Percentiles rank a stretch among this genome's conserved stretches.
Evolutionary conservation across 208 protist species (phyloP).

Genomic region (Wallacemonas collosoma): DNA sequence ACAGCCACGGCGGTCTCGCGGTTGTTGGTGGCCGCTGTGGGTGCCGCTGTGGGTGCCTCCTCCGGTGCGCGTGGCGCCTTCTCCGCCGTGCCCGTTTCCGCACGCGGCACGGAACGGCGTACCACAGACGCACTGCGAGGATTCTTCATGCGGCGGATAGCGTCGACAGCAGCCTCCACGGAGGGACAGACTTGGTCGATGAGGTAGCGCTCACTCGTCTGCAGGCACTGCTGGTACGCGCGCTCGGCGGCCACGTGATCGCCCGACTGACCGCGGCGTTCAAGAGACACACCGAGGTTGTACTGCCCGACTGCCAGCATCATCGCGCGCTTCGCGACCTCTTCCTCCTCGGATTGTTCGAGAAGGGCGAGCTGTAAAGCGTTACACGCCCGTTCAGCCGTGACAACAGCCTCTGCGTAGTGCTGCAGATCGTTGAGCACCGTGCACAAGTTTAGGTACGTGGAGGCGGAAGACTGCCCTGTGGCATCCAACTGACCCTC

Average conservation of each 20-base stretch:
- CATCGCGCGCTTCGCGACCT: constrained; percentile 38
- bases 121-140: constrained; percentile 3
- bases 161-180: constrained; percentile 62
- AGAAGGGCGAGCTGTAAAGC: constrained; percentile 60
- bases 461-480: constrained; percentile 42
- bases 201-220: constrained; percentile 58
- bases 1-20: neutral
- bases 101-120: too few relatives aligned
- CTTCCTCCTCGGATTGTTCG: constrained; percentile 37
- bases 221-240: constrained; percentile 59
- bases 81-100: too few relatives aligned
- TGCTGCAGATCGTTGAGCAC: constrained; percentile 74
- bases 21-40: neutral
- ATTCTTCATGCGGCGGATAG: constrained; percentile 50
- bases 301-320: constrained; percentile 86
- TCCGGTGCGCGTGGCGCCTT: too few relatives aligned
- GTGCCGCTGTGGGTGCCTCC: neutral
- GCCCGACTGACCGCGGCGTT: constrained; percentile 41
- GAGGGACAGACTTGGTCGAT: constrained; percentile 60
- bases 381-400: constrained; percentile 66
- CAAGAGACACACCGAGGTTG: constrained; percentile 85
- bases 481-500: constrained; percentile 48
- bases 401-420: constrained; percentile 75
- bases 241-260: constrained; percentile 42
- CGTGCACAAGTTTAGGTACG: constrained; percentile 87